phyloP scores from a whole-genome alignment of 768 basidiomycete species.

The Mycena latifolia region DNA sequence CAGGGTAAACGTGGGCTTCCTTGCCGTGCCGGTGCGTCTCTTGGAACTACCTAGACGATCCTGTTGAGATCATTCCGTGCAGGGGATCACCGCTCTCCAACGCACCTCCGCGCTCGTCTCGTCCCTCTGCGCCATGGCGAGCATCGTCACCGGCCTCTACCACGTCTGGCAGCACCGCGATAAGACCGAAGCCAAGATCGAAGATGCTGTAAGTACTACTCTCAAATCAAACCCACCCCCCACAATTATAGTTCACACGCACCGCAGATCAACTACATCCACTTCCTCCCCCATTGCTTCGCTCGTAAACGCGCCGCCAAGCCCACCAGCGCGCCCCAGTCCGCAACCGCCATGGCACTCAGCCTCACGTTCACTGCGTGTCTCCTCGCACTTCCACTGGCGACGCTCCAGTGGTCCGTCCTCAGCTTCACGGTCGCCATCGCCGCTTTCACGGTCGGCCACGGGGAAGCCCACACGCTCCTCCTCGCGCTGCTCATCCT shows the following conservation, averaged over 20 bases:
- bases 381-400: constrained; percentile 40
- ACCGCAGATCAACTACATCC: not conserved
- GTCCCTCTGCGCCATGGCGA: constrained; percentile 33
- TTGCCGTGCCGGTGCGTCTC: constrained; percentile 36
- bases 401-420: constrained; percentile 40
- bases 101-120: constrained; percentile 32
- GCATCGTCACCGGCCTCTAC: constrained; percentile 34
- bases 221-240: not conserved
- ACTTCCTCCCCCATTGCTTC: not conserved
- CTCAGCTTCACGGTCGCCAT: constrained; percentile 37
- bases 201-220: constrained; percentile 32
- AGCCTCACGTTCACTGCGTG: constrained; percentile 37
- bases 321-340: not conserved
- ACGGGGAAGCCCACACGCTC: not conserved
- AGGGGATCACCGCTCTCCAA: constrained; percentile 33
- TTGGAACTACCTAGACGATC: too few species aligned
- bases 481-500: not conserved
- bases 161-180: constrained; percentile 38
- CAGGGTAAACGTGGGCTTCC: constrained; percentile 41
- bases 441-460: constrained; percentile 25
- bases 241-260: not conserved
- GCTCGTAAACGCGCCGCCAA: not conserved
- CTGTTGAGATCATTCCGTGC: not conserved
- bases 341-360: not conserved
- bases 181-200: constrained; percentile 28